Base-by-base conservation (phyloP, 805 yeast species). In the Gaillardinia entomophila region DNA sequence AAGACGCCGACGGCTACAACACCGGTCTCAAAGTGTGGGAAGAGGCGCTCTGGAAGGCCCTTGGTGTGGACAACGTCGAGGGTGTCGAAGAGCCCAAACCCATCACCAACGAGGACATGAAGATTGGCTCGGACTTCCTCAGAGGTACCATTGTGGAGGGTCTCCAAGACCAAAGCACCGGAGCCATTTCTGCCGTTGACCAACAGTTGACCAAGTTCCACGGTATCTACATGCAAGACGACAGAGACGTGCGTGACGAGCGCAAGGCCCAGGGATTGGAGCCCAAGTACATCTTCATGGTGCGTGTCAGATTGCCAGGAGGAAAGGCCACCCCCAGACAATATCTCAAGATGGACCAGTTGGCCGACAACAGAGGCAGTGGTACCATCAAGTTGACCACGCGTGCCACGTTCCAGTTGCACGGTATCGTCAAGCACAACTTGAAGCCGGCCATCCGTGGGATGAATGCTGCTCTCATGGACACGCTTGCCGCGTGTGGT, bases 181-280 rank as follows among this genome's bases (percentile, higher is more conserved):
- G 97, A 42, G 89, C 96, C 12, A 84, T 90, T 44, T 74, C 82
- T 43, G 92, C 96, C 11, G 75, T 76, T 36, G 97, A 88, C 61
- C 95, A 88, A 63, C 97, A 89, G 62, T 62, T 90, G 58, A 88
- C 97, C 45, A 90, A 90, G 63, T 90, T 90, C 77, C 97, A 90
- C 60, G 97, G 97, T 64, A 87, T 88, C 46, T 90, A 90, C 60
- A 87, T 90, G 95, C 97, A 90, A 67, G 97, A 90, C 60, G 97
- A 90, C 57, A 85, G 97, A 68, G 97, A 90, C 60, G 70, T 90
- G 38, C 77, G 97, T 59, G 97, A 90, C 35, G 82, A 84, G 48
- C 80, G 97, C 54, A 90, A 89, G 64, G 76, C 85, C 30, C 86
- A 84, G 54, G 97, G 97, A 27, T 59, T 85, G 42, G 97, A 90